Conservation (phyloP, 139 green algal species). For the Chlamydomonas schloesseri region DNA sequence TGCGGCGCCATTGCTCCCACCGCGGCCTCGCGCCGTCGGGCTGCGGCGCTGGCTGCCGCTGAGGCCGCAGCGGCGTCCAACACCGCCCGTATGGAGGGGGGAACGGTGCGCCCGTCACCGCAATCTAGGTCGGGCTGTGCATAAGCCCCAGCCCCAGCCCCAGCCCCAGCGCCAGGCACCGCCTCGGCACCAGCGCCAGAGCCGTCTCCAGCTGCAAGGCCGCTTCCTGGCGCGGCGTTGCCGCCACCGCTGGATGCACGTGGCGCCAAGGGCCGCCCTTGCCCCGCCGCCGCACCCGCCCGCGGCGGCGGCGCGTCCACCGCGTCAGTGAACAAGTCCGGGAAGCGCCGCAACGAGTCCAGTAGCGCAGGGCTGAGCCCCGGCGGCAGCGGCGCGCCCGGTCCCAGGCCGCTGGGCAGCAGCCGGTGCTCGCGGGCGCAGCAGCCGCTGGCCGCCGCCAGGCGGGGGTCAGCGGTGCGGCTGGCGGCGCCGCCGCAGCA, state of each 20-base stretch:
- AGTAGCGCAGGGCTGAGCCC: background rate
- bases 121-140: too few relatives aligned
- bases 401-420: constrained; percentile 2
- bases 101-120: background rate
- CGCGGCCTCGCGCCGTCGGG: background rate
- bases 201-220: too few relatives aligned
- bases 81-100: constrained; percentile 13
- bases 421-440: constrained; percentile 47
- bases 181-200: background rate
- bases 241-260: too few relatives aligned
- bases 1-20: background rate
- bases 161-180: background rate
- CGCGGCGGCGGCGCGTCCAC: too few relatives aligned
- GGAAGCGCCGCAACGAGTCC: background rate
- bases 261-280: too few relatives aligned
- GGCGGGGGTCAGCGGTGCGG: constrained; percentile 21
- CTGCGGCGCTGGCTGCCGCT: background rate
- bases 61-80: background rate
- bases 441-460: constrained; percentile 18
- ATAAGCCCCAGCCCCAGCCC: too few relatives aligned
- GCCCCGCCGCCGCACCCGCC: too few relatives aligned
- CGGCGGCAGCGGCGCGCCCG: constrained; percentile 3
- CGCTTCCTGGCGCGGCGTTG: too few relatives aligned
- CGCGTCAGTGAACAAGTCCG: background rate
- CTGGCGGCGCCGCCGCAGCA: constrained; percentile 49